These are phyloP conservation scores for Tetragonia tetragonoides DNA, from an alignment of 148 eudicot genomes.

Conservation along the genomic window DNA sequence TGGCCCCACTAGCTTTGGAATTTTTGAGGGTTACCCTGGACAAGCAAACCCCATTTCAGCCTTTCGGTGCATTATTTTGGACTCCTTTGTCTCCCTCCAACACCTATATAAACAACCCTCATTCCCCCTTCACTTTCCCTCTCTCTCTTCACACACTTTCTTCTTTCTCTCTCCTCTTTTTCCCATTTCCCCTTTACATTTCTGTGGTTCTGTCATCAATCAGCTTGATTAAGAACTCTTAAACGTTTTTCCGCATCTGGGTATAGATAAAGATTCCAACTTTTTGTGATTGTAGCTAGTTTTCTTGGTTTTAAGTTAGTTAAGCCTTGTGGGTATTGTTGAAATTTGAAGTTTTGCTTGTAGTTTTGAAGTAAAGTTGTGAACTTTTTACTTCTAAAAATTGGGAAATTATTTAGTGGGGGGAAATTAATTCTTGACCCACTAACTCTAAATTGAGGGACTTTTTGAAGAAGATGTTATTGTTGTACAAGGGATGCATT, in stretches of 20 bases:
- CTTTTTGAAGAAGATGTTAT: slow-evolving; percentile 45
- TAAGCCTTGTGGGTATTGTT: slow-evolving; percentile 27
- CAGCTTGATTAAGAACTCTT: neutral
- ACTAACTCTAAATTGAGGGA: slow-evolving; percentile 22
- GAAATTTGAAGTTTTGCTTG: neutral
- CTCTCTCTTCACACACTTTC: slow-evolving; percentile 1
- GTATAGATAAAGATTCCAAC: slow-evolving; percentile 21
- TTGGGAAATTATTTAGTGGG: slow-evolving; percentile 32
- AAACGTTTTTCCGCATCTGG: slow-evolving; percentile 24
- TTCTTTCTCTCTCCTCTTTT: too few relatives aligned
- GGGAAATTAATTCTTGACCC: slow-evolving; percentile 18
- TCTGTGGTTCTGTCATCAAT: neutral
- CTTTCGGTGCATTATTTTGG: slow-evolving; percentile 50
- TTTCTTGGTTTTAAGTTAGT: slow-evolving; percentile 10
- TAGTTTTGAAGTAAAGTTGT: neutral
- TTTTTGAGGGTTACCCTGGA: slow-evolving; percentile 37
- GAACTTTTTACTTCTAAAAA: neutral
- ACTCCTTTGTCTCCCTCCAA: slow-evolving; percentile 31
- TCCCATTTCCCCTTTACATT: neutral
- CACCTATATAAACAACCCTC: slow-evolving; percentile 46
- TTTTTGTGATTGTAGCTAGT: slow-evolving; percentile 25
- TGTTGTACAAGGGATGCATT: slow-evolving; percentile 50
- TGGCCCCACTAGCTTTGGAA: slow-evolving; percentile 41
- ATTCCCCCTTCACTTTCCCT: slow-evolving; percentile 26
- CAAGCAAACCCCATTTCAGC: slow-evolving; percentile 42